phyloP scores from a whole-genome alignment of 176 grass and related monocot genomes.

The maize (Zea mays) region DNA sequence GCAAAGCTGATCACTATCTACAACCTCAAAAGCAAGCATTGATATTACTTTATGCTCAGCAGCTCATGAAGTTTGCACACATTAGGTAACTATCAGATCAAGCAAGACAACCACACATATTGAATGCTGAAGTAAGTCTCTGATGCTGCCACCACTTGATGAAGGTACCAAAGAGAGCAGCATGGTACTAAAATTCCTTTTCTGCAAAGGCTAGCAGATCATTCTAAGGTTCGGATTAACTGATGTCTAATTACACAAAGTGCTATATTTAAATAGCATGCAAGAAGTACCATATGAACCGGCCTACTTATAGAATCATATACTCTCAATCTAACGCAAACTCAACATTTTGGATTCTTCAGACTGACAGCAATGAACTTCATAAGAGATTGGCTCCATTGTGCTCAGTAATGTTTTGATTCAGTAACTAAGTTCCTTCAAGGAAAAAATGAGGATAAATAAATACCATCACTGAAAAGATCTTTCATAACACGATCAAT shows the following conservation, averaged over 20 bases:
- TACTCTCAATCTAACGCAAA: background rate
- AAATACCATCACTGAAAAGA: conserved; percentile 86
- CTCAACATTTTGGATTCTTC: background rate
- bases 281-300: conserved; percentile 13
- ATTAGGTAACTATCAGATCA: background rate
- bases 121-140: background rate
- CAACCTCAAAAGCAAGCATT: background rate
- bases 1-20: background rate
- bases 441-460: conserved; percentile 13
- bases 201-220: conserved; percentile 1
- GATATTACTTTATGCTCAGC: conserved; percentile 1
- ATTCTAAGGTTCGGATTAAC: background rate
- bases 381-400: conserved; percentile 13
- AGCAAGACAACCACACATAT: conserved; percentile 1
- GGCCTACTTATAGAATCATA: background rate
- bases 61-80: conserved; percentile 14
- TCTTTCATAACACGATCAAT: conserved; percentile 94
- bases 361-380: background rate
- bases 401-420: conserved; percentile 8
- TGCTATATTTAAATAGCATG: conserved; percentile 1
- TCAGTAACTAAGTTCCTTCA: conserved; percentile 33
- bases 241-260: background rate
- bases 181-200: background rate
- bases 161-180: conserved; percentile 7
- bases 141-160: background rate